phyloP scores from a whole-genome alignment of 164 flowering plant species.

The Piper betle region DNA sequence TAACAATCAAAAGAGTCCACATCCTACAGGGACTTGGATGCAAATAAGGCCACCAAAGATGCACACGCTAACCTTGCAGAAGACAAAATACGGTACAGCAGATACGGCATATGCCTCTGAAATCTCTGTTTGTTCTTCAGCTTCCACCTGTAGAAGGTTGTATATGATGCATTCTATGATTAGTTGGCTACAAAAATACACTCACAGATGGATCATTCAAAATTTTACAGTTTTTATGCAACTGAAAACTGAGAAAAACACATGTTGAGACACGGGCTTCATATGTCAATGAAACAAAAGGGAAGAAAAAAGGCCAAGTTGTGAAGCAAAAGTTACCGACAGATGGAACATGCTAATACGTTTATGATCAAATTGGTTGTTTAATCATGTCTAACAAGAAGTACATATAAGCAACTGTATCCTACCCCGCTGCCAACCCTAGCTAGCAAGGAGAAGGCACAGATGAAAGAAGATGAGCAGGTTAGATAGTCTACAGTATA shows the following conservation, averaged over 20 bases:
- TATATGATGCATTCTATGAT: no score
- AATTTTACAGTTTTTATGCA: no score
- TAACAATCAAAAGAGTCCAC: not conserved
- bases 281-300: not conserved
- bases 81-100: constrained; percentile 81
- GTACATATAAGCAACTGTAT: no score
- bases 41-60: not conserved
- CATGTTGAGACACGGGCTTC: not conserved
- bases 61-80: constrained; percentile 48
- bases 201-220: not conserved
- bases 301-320: not conserved
- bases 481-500: no score
- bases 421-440: no score
- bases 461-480: no score
- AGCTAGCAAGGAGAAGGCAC: no score
- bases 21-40: not conserved
- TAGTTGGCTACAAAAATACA: not conserved
- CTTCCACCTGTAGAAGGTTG: constrained; percentile 59
- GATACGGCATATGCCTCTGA: constrained; percentile 80
- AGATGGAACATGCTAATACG: no score
- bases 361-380: no score
- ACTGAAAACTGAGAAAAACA: not conserved
- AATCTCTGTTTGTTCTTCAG: constrained; percentile 93
- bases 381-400: no score
- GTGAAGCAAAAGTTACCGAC: no score